Percentiles rank a stretch among this genome's conserved stretches.
phyloP scores from a whole-genome alignment of 129 eudicot genomes.

The Escallonia herrerae region DNA sequence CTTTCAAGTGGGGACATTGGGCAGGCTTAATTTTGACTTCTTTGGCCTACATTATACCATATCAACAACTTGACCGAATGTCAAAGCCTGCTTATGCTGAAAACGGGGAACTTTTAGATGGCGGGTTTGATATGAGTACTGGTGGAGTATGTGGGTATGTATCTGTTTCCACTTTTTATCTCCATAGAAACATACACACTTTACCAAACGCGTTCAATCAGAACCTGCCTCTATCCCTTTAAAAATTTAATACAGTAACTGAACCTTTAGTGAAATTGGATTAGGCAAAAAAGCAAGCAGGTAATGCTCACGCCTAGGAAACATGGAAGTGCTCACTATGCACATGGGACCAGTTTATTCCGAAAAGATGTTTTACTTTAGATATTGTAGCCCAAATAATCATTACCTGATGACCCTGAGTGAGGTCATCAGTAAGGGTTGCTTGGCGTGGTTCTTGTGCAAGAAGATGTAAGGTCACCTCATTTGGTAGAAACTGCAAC shows the following conservation, averaged over 20 bases:
- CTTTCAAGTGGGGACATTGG: constrained; percentile 73
- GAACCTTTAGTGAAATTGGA: not conserved
- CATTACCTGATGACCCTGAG: not conserved
- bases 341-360: not conserved
- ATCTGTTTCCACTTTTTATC: not conserved
- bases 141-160: constrained; percentile 95
- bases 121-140: constrained; percentile 94
- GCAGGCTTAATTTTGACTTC: constrained; percentile 65
- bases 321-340: not conserved
- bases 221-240: not conserved
- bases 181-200: not conserved
- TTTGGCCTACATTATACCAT: constrained; percentile 55
- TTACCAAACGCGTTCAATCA: not conserved
- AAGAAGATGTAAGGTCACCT: not conserved
- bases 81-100: constrained; percentile 68
- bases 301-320: not conserved
- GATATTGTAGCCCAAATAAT: not conserved
- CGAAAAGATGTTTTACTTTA: not conserved
- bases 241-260: not conserved
- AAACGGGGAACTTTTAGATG: constrained; percentile 80
- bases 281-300: not conserved
- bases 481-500: not conserved
- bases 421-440: not conserved
- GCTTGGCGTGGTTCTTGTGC: not conserved
- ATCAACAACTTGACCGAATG: constrained; percentile 71